Percentiles rank a stretch among this genome's conserved stretches.
These are phyloP conservation scores for Globisporangium canariense DNA, from an alignment of 352 stramenopile species.

Conservation along the genomic window DNA sequence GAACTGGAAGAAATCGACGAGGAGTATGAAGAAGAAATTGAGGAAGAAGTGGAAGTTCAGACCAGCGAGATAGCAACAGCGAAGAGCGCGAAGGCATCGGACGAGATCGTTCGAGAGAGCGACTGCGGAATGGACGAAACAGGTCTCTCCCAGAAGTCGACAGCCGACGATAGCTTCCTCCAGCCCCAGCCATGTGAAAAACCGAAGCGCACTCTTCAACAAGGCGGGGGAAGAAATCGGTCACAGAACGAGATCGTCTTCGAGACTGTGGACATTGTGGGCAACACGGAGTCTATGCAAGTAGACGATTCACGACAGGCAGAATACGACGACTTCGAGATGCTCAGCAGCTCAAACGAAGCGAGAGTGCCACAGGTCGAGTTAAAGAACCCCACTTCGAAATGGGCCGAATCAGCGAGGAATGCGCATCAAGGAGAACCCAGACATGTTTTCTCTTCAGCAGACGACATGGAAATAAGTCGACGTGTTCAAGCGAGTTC, in stretches of 20 bases:
- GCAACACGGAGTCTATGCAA: slow-evolving; percentile 8
- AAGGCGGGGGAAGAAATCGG: background rate
- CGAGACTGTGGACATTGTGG: background rate
- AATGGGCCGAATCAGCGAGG: background rate
- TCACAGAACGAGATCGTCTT: background rate
- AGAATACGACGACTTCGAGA: slow-evolving; percentile 6
- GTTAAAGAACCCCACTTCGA: background rate
- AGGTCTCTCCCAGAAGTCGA: slow-evolving; percentile 22
- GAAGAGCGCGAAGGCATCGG: background rate
- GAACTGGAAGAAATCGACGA: slow-evolving; percentile 27
- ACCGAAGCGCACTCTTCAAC: background rate
- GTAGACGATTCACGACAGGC: background rate
- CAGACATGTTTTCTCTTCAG: background rate
- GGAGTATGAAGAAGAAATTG: slow-evolving; percentile 24
- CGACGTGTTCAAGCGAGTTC: background rate
- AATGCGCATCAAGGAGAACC: background rate
- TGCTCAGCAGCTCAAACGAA: background rate
- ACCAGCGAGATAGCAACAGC: background rate
- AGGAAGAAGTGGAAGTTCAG: slow-evolving; percentile 20
- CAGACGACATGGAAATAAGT: background rate
- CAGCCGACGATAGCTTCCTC: background rate
- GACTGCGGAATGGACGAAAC: slow-evolving; percentile 20
- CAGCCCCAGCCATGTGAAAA: background rate
- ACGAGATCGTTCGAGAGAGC: slow-evolving; percentile 68
- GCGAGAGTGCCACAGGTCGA: background rate